Conservation (phyloP, 2,329 filamentous ascomycete species). For the Neopestalotiopsis sp. region DNA sequence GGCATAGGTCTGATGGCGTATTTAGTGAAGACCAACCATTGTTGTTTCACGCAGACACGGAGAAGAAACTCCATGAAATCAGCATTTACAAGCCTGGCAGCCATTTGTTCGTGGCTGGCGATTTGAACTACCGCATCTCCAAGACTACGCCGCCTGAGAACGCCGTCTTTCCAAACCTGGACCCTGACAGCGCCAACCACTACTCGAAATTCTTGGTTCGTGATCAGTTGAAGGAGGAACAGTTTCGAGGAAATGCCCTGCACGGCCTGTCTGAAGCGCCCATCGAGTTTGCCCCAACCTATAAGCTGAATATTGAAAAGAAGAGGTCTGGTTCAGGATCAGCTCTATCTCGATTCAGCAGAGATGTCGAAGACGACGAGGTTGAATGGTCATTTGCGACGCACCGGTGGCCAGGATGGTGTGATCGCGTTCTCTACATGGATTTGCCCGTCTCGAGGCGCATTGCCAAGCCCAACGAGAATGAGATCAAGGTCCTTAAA, state of each 20-base stretch:
- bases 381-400: conserved; percentile 74
- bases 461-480: conserved; percentile 28
- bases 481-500: conserved; percentile 54
- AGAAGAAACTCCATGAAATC: conserved; percentile 55
- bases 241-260: conserved; percentile 69
- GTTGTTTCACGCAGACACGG: conserved; percentile 30
- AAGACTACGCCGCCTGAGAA: conserved; percentile 64
- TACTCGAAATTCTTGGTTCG: conserved; percentile 69
- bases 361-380: conserved; percentile 36
- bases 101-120: conserved; percentile 86
- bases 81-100: conserved; percentile 77
- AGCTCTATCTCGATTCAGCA: conserved; percentile 20
- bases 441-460: conserved; percentile 60
- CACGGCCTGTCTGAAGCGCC: conserved; percentile 79
- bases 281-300: conserved; percentile 86
- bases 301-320: conserved; percentile 73
- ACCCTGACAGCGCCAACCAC: conserved; percentile 61
- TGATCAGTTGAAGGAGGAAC: conserved; percentile 83
- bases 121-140: conserved; percentile 93
- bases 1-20: conserved; percentile 19
- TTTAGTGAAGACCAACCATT: conserved; percentile 22
- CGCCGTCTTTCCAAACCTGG: conserved; percentile 67
- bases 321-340: background rate
- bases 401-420: conserved; percentile 92
- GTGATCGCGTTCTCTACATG: conserved; percentile 85